Percentiles rank a stretch among this genome's conserved stretches.
phyloP scores from a whole-genome alignment of 805 yeast genomes.

The Candida awuae region DNA sequence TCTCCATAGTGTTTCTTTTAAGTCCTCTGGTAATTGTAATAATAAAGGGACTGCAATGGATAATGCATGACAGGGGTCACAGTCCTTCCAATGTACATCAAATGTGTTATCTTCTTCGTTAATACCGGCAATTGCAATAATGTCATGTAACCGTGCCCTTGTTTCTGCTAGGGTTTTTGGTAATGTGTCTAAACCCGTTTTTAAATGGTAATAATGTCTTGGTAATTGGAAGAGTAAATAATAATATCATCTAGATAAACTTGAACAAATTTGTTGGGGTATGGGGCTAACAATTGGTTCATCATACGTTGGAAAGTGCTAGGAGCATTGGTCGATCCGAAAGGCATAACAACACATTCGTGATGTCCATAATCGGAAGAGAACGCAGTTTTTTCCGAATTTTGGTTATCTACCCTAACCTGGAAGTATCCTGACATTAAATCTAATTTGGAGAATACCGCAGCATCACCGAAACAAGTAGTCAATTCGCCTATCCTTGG shows the following conservation, averaged over 20 bases:
- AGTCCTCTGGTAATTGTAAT: too few relatives aligned
- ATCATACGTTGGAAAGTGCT: conserved; percentile 13
- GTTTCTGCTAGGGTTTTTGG: too few relatives aligned
- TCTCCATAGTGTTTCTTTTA: too few relatives aligned
- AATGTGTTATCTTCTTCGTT: too few relatives aligned
- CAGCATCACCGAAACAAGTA: conserved; percentile 6
- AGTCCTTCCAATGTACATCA: too few relatives aligned
- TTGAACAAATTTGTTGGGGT: background rate
- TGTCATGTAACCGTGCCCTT: too few relatives aligned
- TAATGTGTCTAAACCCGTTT: too few relatives aligned
- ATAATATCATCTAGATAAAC: conserved; percentile 4
- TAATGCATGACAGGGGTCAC: too few relatives aligned
- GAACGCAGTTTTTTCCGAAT: conserved; percentile 20
- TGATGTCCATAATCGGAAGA: conserved; percentile 9
- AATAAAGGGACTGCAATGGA: too few relatives aligned
- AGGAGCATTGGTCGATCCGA: conserved; percentile 24
- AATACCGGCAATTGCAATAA: too few relatives aligned
- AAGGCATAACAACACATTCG: conserved; percentile 23
- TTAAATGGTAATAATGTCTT: too few relatives aligned
- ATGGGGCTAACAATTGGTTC: background rate
- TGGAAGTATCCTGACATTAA: conserved; percentile 16
- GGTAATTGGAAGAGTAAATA: conserved; percentile 2
- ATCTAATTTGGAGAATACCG: conserved; percentile 15
- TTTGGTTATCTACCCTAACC: conserved; percentile 7
- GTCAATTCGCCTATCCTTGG: conserved; percentile 15